A percentile compares a stretch with the other conserved stretches of the same genome.
These are phyloP conservation scores for Entamoeba histolytica DNA, from an alignment of 208 protist genomes.

Conservation along the genomic window DNA sequence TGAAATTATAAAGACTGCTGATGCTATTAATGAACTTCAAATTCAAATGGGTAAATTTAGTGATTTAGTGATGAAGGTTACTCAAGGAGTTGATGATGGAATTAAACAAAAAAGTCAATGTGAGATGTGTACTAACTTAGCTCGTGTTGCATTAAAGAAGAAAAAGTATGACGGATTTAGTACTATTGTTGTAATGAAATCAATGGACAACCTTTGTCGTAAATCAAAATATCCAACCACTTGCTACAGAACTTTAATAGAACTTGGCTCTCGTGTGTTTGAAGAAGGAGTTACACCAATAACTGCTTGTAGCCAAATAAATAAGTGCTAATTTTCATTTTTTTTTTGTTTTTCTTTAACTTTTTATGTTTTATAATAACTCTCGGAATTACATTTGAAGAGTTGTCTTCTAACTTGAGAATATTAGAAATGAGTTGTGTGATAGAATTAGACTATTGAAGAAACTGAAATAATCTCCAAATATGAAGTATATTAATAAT, in stretches of 20 bases:
- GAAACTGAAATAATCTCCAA: too few relatives aligned
- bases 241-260: neutral
- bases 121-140: neutral
- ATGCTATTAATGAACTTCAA: neutral
- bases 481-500: too few relatives aligned
- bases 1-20: neutral
- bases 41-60: neutral
- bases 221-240: neutral
- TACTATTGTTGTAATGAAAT: neutral
- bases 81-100: neutral
- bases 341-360: too few relatives aligned
- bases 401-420: too few relatives aligned
- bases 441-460: too few relatives aligned
- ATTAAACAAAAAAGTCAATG: neutral
- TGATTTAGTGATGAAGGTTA: neutral
- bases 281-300: neutral
- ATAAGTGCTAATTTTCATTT: too few relatives aligned
- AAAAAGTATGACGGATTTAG: neutral
- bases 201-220: neutral
- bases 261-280: neutral
- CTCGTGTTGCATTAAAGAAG: neutral
- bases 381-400: too few relatives aligned
- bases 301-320: neutral
- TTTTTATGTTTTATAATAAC: too few relatives aligned
- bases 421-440: too few relatives aligned